Evolutionary conservation across 192 early-diverging fungal species (phyloP).

Genomic region (Diversispora eburnea): DNA sequence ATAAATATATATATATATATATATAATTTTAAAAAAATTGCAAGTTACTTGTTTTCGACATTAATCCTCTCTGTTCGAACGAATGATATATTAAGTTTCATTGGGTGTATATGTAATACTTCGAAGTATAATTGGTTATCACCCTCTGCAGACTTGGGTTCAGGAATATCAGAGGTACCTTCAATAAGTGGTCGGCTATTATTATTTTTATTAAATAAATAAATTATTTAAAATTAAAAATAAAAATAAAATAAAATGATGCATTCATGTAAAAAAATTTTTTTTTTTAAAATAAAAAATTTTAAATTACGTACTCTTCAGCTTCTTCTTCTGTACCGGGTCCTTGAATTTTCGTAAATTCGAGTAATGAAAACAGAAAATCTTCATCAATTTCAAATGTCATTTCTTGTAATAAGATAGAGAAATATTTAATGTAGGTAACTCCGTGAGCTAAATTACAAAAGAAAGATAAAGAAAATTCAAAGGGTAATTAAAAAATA

Average conservation of each 20-base stretch:
- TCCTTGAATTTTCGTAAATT: slow-evolving; percentile 80
- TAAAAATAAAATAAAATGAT: too few relatives aligned
- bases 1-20: background rate
- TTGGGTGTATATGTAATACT: slow-evolving; percentile 86
- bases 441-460: slow-evolving; percentile 77
- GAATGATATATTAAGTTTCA: slow-evolving; percentile 96
- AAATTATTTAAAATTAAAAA: background rate
- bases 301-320: slow-evolving; percentile 45
- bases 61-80: slow-evolving; percentile 71
- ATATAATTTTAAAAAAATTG: slow-evolving; percentile 27
- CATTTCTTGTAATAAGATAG: slow-evolving; percentile 87
- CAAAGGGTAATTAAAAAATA: background rate
- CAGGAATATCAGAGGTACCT: slow-evolving; percentile 63
- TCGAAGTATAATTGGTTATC: slow-evolving; percentile 89
- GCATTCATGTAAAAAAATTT: background rate
- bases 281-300: background rate
- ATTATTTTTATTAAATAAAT: background rate
- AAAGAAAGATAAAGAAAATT: background rate
- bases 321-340: slow-evolving; percentile 33
- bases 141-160: slow-evolving; percentile 63
- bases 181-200: slow-evolving; percentile 42
- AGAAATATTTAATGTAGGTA: slow-evolving; percentile 92
- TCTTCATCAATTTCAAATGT: slow-evolving; percentile 94
- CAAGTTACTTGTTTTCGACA: slow-evolving; percentile 58
- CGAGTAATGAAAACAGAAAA: slow-evolving; percentile 79